These are phyloP conservation scores for Solanum neorickii DNA, from an alignment of 257 asterid genomes.

Conservation along the genomic window DNA sequence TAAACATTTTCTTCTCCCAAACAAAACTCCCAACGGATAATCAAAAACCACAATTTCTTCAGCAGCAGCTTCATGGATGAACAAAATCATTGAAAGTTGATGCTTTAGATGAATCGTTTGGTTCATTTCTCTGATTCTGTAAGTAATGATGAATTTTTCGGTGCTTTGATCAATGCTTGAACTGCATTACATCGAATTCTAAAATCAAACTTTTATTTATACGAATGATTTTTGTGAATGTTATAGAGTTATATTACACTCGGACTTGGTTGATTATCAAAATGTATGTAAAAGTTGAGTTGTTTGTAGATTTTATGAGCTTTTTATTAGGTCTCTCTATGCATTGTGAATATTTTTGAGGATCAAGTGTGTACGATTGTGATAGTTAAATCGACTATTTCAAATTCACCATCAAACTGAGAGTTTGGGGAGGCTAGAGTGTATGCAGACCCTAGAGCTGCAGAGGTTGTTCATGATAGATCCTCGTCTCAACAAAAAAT, in stretches of 20 bases:
- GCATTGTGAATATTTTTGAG: background rate
- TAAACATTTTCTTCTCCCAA: background rate
- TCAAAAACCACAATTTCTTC: background rate
- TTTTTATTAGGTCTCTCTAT: background rate
- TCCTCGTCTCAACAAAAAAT: background rate
- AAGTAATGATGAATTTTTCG: background rate
- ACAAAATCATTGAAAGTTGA: background rate
- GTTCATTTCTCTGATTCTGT: background rate
- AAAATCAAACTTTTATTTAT: background rate
- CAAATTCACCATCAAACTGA: background rate
- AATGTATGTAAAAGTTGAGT: background rate
- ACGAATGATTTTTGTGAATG: background rate
- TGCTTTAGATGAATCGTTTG: background rate
- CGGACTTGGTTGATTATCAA: background rate
- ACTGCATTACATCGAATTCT: background rate
- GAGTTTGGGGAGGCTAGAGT: background rate
- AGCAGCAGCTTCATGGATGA: background rate
- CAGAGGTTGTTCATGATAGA: background rate
- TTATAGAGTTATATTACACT: background rate
- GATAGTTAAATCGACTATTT: background rate
- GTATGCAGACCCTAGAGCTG: no score
- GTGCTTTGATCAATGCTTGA: background rate
- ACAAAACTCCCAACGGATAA: slow-evolving; percentile 2
- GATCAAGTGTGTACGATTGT: background rate
- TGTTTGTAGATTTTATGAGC: background rate